Conservation (phyloP, 305 asterid species). For the Fraxinus sp. region DNA sequence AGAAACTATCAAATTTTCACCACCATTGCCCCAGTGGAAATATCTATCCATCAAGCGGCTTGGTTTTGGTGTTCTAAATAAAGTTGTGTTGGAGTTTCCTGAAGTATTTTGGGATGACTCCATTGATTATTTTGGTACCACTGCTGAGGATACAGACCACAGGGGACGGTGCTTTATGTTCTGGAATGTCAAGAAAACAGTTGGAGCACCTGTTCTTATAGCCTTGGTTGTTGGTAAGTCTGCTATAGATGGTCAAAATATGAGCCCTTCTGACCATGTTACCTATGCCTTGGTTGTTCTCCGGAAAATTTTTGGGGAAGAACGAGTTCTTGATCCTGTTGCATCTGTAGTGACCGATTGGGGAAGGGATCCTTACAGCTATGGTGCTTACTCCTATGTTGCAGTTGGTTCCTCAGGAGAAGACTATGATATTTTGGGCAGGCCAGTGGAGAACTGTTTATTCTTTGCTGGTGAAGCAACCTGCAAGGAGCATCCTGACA, state of each 20-base stretch:
- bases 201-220: conserved; percentile 97
- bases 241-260: conserved; percentile 75
- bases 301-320: conserved; percentile 90
- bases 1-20: conserved; percentile 77
- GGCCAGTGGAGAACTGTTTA: conserved; percentile 86
- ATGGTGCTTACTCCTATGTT: conserved; percentile 97
- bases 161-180: conserved; percentile 98
- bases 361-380: conserved; percentile 96
- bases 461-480: conserved; percentile 99
- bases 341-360: conserved; percentile 96
- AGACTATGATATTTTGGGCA: conserved; percentile 89
- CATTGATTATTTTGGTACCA: conserved; percentile 95
- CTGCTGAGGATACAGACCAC: conserved; percentile 77
- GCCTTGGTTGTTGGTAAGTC: conserved; percentile 97
- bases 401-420: conserved; percentile 99
- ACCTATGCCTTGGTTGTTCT: conserved; percentile 80
- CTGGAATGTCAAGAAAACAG: conserved; percentile 98
- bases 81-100: conserved; percentile 88
- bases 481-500: conserved; percentile 99
- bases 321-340: conserved; percentile 81
- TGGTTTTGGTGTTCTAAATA: conserved; percentile 96
- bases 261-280: conserved; percentile 70
- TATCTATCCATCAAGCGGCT: conserved; percentile 69
- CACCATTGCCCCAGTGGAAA: conserved; percentile 89
- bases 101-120: conserved; percentile 97